Evolutionary conservation across 345 rosid genomes (phyloP).

Genomic region (Geranium brycei): DNA sequence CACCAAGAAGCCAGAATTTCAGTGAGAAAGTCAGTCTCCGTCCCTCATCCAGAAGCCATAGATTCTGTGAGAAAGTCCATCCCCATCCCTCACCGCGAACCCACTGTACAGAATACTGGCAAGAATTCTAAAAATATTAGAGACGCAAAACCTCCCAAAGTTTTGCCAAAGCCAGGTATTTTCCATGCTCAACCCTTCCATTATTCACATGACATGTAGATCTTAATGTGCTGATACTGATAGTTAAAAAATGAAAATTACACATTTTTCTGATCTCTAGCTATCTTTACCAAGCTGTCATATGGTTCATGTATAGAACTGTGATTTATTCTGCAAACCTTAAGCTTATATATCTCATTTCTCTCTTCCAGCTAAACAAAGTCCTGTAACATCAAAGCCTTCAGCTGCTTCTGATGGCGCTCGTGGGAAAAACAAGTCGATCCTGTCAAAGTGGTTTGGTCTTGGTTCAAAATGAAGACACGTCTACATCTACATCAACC

Average conservation of each 20-base stretch:
- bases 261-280: no score
- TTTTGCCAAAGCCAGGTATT: slow-evolving; percentile 30
- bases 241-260: no score
- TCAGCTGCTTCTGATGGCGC: slow-evolving; percentile 13
- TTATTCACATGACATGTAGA: neutral
- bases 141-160: slow-evolving; percentile 14
- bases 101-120: slow-evolving; percentile 7
- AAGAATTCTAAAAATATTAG: slow-evolving; percentile 15
- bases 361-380: slow-evolving; percentile 26
- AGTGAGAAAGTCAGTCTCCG: no score
- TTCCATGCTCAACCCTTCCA: neutral
- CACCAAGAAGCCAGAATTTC: neutral
- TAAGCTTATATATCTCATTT: no score
- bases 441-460: slow-evolving; percentile 47
- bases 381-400: slow-evolving; percentile 14
- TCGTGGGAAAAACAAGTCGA: slow-evolving; percentile 39
- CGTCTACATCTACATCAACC: neutral
- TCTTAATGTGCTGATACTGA: no score
- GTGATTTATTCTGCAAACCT: neutral
- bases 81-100: slow-evolving; percentile 13
- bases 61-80: slow-evolving; percentile 21
- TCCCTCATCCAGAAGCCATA: no score
- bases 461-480: slow-evolving; percentile 34
- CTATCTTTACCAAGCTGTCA: neutral
- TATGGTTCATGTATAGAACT: neutral